Evolutionary conservation across 2,329 filamentous ascomycete species (phyloP).

Genomic region (Pseudogymnoascus sp.): DNA sequence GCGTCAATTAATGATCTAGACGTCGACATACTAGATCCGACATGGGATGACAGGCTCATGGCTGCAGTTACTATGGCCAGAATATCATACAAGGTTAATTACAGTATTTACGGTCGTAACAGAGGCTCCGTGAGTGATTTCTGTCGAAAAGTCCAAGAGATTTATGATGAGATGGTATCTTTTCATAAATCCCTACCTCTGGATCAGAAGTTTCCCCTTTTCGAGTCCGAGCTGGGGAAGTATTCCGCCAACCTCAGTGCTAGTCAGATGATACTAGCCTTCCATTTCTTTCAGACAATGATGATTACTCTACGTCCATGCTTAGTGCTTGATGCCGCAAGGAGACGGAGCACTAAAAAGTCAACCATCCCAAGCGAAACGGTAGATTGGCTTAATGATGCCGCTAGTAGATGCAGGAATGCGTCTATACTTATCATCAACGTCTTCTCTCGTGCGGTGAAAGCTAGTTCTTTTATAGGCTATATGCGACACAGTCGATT

Average conservation of each 20-base stretch:
- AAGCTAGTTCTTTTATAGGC: neutral
- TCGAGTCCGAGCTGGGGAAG: neutral
- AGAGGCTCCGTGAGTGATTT: conserved; percentile 8
- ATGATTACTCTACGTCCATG: conserved; percentile 11
- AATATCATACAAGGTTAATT: conserved; percentile 10
- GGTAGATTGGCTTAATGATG: neutral
- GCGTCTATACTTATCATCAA: conserved; percentile 5
- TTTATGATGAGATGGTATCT: conserved; percentile 7
- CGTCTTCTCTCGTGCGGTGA: neutral
- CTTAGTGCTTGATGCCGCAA: conserved; percentile 6
- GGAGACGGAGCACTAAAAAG: neutral
- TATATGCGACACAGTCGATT: conserved; percentile 9
- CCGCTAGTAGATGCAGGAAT: neutral
- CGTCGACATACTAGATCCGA: conserved; percentile 8
- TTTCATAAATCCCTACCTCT: conserved; percentile 8
- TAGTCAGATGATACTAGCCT: conserved; percentile 5
- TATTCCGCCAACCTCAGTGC: conserved; percentile 1
- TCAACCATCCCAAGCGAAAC: neutral
- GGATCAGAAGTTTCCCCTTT: conserved; percentile 6
- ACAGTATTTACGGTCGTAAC: conserved; percentile 9
- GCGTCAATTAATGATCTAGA: conserved; percentile 11
- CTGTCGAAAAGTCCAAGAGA: conserved; percentile 9
- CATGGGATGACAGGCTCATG: neutral
- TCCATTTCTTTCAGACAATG: conserved; percentile 11
- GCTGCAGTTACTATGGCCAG: conserved; percentile 3